Evolutionary conservation across 441 rosid species (phyloP), one percentile per base, ranked within the genome.

Genomic region (Populus trichocarpa): DNA sequence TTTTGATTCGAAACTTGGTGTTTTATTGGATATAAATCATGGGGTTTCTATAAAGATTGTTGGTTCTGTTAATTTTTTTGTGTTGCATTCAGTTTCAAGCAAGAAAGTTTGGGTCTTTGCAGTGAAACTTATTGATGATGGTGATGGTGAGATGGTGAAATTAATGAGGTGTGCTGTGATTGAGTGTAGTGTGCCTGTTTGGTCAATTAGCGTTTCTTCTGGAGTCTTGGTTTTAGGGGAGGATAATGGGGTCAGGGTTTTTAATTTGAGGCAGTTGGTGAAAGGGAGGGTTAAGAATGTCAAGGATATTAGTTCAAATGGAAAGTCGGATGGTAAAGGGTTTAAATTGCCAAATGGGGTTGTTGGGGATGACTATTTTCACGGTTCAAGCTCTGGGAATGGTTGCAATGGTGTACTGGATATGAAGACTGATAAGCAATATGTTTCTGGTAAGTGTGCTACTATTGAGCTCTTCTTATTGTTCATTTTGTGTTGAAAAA

Each of bases 111-210:
- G 87, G 77, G 86, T 93, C 67, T 93, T 89, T 77, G 90, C 89
- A 22, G 85, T 87, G 28, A 91, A 85, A 84, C 75, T 77, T 50
- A 80, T 83, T 75, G 84, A 71, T 69, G 85, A 74, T 70, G 89
- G 71, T 66, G 79, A 67, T 35, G 84, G 28, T 25, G 82, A 59
- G 32, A 85, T 42, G 53, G 80, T 92, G 77, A 91, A 93, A 80
- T 79, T 93, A 86, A 91, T 88, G 88, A 88, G 89, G 73, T 91
- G 92, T 85, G 93, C 90, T 72, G 86, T 87, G 71, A 85, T 91
- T 75, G 94, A 90, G 69, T 90, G 93, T 77, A 79, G 81, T 53
- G 81, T 38, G 69, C 97, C 94, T 4, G 86, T 91, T 81, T 93
- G 90, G 87, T 90, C 90, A 0, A 79, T 91, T 68, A 77, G 86